Evolutionary conservation across 768 basidiomycete species (phyloP), one percentile per base, ranked within the genome.

Genomic region (Wakefieldia striispora): DNA sequence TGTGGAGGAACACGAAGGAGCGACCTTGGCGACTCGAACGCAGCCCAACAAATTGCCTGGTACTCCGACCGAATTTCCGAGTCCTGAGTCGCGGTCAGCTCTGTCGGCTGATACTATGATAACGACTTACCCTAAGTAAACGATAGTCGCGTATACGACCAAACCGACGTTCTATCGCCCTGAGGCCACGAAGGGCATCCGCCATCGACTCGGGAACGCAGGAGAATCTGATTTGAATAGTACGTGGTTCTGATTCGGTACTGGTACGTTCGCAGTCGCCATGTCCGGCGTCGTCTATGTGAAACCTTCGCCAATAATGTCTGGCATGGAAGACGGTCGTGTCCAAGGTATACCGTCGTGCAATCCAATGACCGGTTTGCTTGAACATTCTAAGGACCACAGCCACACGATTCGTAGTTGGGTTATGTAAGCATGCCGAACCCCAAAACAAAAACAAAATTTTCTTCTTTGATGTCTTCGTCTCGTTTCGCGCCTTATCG

Each of bases 121-220:
- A 7, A 29, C 38, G 21, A 64, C 70, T 19, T 57, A 80, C 80
- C 66, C 72, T 70, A 27, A 63, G 51, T 35, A 76, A 68, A 38
- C 65, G 62, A 40, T 70, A 78, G 45, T 78, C 76, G 23, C 70
- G 61, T 29, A 83, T 58, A 9, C 70, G 64, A 13, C 81, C 81
- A 61, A 76, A 81, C 46, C 72, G 75, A 16, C 72, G 72, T 66
- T 87, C 84, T 24, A 86, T 56, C 8, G 73, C 77, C 40, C 79
- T 75, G 47, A 85, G 60, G 40, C 82, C 70, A 40, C 77, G 70
- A 8, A 76, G 71, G 5, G 75, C 77, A 20, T 86, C 78, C 5
- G 71, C 64, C 56, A 82, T 75, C 29, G 75, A 77, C 3, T 57
- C 62, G 14, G 80, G 62, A 9, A 70, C 67, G 36, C 64, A 63